A percentile compares a stretch with the other conserved stretches of the same genome.
Evolutionary conservation across 2,329 filamentous ascomycete species (phyloP).

Genomic region (Boeremia lycopersici): DNA sequence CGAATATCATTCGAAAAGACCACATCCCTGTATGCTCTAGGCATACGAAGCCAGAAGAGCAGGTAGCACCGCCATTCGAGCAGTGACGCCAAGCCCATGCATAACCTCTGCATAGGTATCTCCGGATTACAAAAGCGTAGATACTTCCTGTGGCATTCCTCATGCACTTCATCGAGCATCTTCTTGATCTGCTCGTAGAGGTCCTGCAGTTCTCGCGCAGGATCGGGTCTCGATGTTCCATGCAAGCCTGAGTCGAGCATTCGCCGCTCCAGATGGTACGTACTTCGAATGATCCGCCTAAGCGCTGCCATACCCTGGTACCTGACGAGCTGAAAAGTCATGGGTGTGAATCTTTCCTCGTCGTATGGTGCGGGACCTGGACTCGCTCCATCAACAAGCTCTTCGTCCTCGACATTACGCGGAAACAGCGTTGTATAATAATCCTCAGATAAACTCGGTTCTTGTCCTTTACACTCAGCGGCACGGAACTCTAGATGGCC

Average conservation of each 20-base stretch:
- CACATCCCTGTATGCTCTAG: slow-evolving; percentile 43
- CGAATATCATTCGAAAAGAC: slow-evolving; percentile 46
- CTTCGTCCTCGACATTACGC: slow-evolving; percentile 48
- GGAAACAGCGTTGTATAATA: slow-evolving; percentile 47
- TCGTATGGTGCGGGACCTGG: slow-evolving; percentile 39
- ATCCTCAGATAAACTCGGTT: slow-evolving; percentile 46
- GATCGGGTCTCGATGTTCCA: slow-evolving; percentile 42
- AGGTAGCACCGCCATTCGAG: slow-evolving; percentile 48
- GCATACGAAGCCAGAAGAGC: slow-evolving; percentile 49
- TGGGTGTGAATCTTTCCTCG: slow-evolving; percentile 41
- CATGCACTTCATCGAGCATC: slow-evolving; percentile 44
- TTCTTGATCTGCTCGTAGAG: slow-evolving; percentile 46
- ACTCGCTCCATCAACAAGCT: slow-evolving; percentile 45
- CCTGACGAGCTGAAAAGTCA: slow-evolving; percentile 45
- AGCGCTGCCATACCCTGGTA: slow-evolving; percentile 43
- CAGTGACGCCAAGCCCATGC: slow-evolving; percentile 38
- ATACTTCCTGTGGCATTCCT: slow-evolving; percentile 41
- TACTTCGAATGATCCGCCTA: slow-evolving; percentile 45
- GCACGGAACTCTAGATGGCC: slow-evolving; percentile 48
- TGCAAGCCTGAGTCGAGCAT: slow-evolving; percentile 44
- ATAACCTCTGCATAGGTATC: slow-evolving; percentile 40
- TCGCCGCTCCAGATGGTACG: slow-evolving; percentile 45
- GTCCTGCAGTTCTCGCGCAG: slow-evolving; percentile 39
- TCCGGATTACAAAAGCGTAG: slow-evolving; percentile 40
- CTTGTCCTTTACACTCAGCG: slow-evolving; percentile 48